Conservation (phyloP, 2,329 filamentous ascomycete genomes). For the Hypoxylon sp. region DNA sequence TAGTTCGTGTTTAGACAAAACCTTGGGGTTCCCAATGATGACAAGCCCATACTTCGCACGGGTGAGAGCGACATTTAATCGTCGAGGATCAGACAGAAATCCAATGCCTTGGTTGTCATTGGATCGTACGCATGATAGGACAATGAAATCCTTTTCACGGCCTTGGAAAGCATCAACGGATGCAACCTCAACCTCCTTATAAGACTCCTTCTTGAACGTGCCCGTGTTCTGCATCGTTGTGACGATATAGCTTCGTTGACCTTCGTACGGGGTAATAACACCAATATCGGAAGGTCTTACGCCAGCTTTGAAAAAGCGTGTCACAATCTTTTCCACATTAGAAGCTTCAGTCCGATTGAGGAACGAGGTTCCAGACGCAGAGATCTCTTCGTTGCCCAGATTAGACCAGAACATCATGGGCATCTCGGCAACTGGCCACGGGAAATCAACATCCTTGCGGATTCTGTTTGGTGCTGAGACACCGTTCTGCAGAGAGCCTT, state of each 20-base stretch:
- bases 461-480: slow-evolving; percentile 91
- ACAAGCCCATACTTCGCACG: slow-evolving; percentile 97
- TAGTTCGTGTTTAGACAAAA: slow-evolving; percentile 95
- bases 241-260: slow-evolving; percentile 97
- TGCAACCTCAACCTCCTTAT: slow-evolving; percentile 98
- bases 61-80: slow-evolving; percentile 96
- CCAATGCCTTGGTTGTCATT: slow-evolving; percentile 99
- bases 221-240: slow-evolving; percentile 99
- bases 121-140: slow-evolving; percentile 96
- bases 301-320: slow-evolving; percentile 97
- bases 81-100: slow-evolving; percentile 96
- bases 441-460: slow-evolving; percentile 95
- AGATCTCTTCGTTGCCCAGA: slow-evolving; percentile 96
- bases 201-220: slow-evolving; percentile 97
- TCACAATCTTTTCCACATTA: slow-evolving; percentile 98
- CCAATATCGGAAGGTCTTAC: slow-evolving; percentile 95
- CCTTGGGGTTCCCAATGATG: slow-evolving; percentile 97
- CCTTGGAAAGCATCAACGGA: slow-evolving; percentile 99
- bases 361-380: slow-evolving; percentile 96
- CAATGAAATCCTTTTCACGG: slow-evolving; percentile 98
- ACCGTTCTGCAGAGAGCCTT: slow-evolving; percentile 96
- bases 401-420: slow-evolving; percentile 99
- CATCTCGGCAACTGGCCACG: slow-evolving; percentile 93
- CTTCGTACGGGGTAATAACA: slow-evolving; percentile 98
- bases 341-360: slow-evolving; percentile 97